Base-by-base conservation (phyloP, 2,329 filamentous ascomycete genomes). In the Penicillium olsonii region DNA sequence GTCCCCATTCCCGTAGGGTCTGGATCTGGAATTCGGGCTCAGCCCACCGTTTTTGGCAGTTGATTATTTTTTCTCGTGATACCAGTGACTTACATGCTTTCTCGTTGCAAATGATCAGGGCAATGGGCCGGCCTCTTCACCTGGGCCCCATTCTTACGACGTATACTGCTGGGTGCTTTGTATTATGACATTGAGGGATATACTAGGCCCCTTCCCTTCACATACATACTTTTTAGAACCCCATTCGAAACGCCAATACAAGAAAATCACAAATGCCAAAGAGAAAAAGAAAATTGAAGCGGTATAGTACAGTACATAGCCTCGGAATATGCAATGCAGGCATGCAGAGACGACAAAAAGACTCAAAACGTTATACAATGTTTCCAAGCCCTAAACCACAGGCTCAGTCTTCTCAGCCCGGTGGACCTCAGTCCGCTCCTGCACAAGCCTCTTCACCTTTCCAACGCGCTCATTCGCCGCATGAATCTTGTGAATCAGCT, bases 401-500 rank as follows among this genome's bases (percentile, higher is more conserved):
- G 12, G 20, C 34, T 26, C 20, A 29, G 26, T 42, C 35, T 46
- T 37, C 27, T 29, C 15, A 24, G 34, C n/a, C 17, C n/a, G n/a
- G n/a, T 42, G 44, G 20, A 54, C 31, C 42, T 39, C 45, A 27
- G 52, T 26, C 42, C 67, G 62, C 55, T 62, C 44, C 50, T 52
- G 27, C 45, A 70, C 58, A 58, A 67, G 58, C 40, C 39, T 31
- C 54, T 62, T 62, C 29, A 62, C 47, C 48, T 55, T 59, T 19
- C 59, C 59, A 15, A 61, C 38, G 7, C 59, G 58, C 52, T 60
- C 56, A 27, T 56, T 47, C n/a, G 43, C 53, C 18, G 37, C 27
- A 48, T 60, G 57, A 38, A 60, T 55, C 5, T 45, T 50, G 33
- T 62, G 47, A 46, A 73, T 61, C 60, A 71, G 61, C 27, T 54